phyloP scores from a whole-genome alignment of 202 grass and related monocot species.

The Brachypodium distachyon region DNA sequence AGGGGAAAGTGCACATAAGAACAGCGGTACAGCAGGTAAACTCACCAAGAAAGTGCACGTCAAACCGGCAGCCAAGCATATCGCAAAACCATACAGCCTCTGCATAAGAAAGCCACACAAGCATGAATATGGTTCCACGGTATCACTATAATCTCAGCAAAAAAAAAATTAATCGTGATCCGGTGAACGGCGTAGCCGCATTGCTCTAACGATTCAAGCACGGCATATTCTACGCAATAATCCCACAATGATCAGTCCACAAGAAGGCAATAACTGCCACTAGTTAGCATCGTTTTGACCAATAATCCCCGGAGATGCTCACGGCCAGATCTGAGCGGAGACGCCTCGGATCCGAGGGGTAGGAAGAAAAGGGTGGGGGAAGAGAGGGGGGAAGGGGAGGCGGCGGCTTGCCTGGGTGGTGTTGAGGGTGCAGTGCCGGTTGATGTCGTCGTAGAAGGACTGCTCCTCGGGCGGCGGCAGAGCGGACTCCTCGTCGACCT shows the following conservation, averaged over 20 bases:
- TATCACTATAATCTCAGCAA: neutral
- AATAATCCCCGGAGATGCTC: neutral
- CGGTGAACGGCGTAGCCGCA: neutral
- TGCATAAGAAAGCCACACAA: slow-evolving; percentile 25
- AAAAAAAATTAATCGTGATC: neutral
- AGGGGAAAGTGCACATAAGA: neutral
- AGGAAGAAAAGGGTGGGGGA: neutral
- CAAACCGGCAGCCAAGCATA: slow-evolving; percentile 77
- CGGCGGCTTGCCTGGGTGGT: slow-evolving; percentile 53
- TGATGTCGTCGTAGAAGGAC: slow-evolving; percentile 87
- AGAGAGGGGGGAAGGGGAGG: neutral
- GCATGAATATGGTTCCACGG: slow-evolving; percentile 8
- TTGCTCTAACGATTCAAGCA: neutral
- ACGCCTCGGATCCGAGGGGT: slow-evolving; percentile 6
- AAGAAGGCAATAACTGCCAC: neutral
- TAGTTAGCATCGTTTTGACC: neutral
- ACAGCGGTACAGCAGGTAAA: neutral
- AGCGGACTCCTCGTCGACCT: slow-evolving; percentile 80
- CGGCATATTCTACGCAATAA: neutral
- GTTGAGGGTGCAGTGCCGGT: slow-evolving; percentile 81
- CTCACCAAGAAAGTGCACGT: slow-evolving; percentile 89
- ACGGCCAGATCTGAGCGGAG: slow-evolving; percentile 14
- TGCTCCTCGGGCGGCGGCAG: slow-evolving; percentile 52
- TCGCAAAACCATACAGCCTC: slow-evolving; percentile 97
- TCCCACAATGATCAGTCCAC: neutral